phyloP scores from a whole-genome alignment of 2,329 filamentous ascomycete genomes.

The Aspergillus nomiae region DNA sequence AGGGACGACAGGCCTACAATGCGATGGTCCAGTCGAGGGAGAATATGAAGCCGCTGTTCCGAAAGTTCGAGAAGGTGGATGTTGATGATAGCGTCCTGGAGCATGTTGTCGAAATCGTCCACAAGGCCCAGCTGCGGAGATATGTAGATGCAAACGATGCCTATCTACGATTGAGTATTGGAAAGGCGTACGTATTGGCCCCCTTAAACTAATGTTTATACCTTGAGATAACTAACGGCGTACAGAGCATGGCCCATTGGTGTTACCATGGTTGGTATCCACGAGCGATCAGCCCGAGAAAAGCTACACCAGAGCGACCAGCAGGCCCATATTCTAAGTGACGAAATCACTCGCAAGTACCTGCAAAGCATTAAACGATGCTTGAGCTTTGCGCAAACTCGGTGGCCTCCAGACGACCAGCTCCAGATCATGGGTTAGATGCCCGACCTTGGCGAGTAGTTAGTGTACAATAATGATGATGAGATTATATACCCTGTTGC shows the following conservation, averaged over 20 bases:
- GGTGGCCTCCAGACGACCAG: constrained; percentile 92
- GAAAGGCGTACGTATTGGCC: constrained; percentile 65
- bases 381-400: constrained; percentile 91
- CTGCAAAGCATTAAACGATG: constrained; percentile 97
- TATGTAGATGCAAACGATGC: constrained; percentile 98
- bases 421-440: constrained; percentile 87
- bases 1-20: constrained; percentile 77
- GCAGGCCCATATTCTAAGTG: constrained; percentile 94
- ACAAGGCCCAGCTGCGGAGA: constrained; percentile 82
- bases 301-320: constrained; percentile 80
- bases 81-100: constrained; percentile 77
- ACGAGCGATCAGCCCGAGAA: constrained; percentile 92
- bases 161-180: constrained; percentile 89
- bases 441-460: background rate
- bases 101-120: constrained; percentile 87
- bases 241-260: constrained; percentile 88
- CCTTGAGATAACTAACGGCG: constrained; percentile 14
- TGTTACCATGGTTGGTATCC: constrained; percentile 99
- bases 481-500: constrained; percentile 9
- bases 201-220: background rate
- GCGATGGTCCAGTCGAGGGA: constrained; percentile 86
- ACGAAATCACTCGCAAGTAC: constrained; percentile 93
- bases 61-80: constrained; percentile 80
- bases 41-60: constrained; percentile 87
- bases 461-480: constrained; percentile 8